Conservation (phyloP, 2,329 filamentous ascomycete species). For the Pestalotiopsis sp. region DNA sequence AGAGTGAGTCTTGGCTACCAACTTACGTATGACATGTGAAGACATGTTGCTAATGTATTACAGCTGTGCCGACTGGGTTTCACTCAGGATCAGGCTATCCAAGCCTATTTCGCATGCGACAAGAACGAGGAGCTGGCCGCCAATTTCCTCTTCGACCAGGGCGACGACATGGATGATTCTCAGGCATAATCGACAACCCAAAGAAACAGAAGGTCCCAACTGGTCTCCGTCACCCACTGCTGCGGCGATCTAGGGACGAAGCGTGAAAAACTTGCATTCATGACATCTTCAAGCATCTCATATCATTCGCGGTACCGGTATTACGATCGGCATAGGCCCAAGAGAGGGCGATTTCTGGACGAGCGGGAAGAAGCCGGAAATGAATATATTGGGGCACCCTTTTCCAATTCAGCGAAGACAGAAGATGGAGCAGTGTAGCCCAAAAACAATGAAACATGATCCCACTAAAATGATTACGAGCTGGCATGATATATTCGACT, state of each 20-base stretch:
- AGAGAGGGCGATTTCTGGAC: not conserved
- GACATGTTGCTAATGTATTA: slow-evolving; percentile 17
- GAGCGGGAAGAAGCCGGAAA: not conserved
- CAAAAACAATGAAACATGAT: not conserved
- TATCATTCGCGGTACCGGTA: not conserved
- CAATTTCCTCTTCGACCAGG: slow-evolving; percentile 97
- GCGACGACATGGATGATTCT: slow-evolving; percentile 80
- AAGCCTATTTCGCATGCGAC: slow-evolving; percentile 98
- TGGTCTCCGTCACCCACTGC: not conserved
- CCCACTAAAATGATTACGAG: not conserved
- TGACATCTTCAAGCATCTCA: not conserved
- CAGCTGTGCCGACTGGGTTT: slow-evolving; percentile 93
- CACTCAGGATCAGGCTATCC: slow-evolving; percentile 88
- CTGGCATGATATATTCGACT: not conserved
- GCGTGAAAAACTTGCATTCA: slow-evolving; percentile 2
- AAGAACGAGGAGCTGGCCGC: slow-evolving; percentile 99
- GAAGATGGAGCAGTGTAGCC: not conserved
- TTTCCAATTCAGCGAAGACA: not conserved
- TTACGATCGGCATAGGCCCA: not conserved
- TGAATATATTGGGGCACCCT: not conserved
- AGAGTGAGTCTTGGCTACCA: slow-evolving; percentile 61
- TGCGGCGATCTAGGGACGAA: not conserved
- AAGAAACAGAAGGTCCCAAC: not conserved
- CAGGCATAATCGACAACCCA: slow-evolving; percentile 20
- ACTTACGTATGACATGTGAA: slow-evolving; percentile 3